Evolutionary conservation across 2,329 filamentous ascomycete genomes (phyloP).

Genomic region (Alternaria ventricosa): DNA sequence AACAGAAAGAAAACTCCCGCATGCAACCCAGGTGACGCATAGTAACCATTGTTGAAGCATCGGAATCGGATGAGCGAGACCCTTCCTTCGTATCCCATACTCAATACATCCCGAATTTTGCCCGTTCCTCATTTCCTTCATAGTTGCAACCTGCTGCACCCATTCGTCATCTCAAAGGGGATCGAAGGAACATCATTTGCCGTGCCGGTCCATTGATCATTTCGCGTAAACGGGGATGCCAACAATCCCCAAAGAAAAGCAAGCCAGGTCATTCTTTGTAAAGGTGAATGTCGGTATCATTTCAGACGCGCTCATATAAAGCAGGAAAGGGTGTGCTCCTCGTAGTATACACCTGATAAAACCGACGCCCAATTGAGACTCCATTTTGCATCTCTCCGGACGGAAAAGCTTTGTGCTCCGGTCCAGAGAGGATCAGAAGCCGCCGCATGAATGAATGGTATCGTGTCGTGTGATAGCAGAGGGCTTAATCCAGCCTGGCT

Average conservation of each 20-base stretch:
- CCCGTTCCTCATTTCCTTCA: constrained; percentile 34
- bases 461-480: constrained; percentile 47
- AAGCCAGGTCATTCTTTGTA: constrained; percentile 44
- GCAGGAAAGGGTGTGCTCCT: constrained; percentile 44
- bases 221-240: constrained; percentile 36
- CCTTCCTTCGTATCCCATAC: constrained; percentile 38
- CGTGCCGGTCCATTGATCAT: constrained; percentile 33
- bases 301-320: constrained; percentile 48
- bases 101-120: constrained; percentile 40
- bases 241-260: constrained; percentile 40
- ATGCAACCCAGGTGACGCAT: constrained; percentile 44
- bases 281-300: constrained; percentile 47
- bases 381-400: constrained; percentile 43
- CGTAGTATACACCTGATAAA: constrained; percentile 41
- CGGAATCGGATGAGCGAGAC: constrained; percentile 28
- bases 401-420: constrained; percentile 40
- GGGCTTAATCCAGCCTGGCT: constrained; percentile 82
- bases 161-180: constrained; percentile 34
- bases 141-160: constrained; percentile 38
- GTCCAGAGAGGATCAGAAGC: constrained; percentile 43
- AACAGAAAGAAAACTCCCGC: constrained; percentile 44
- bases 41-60: constrained; percentile 33
- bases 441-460: constrained; percentile 48
- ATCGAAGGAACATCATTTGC: constrained; percentile 44
- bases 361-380: constrained; percentile 47